Base-by-base conservation (phyloP, 2,329 filamentous ascomycete genomes). In the Cytospora piceicola region DNA sequence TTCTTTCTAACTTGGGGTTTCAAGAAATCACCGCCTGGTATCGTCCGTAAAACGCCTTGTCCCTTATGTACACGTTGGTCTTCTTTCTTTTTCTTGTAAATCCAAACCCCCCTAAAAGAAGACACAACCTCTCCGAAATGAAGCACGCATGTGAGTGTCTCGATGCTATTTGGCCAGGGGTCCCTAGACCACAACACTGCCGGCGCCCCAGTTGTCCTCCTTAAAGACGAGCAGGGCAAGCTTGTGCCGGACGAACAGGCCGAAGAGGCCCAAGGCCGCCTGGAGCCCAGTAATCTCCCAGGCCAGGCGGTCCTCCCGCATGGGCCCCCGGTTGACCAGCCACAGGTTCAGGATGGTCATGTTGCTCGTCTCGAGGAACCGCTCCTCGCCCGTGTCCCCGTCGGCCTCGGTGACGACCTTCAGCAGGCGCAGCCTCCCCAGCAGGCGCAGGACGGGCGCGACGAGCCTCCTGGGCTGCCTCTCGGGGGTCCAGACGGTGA, bases 291-390 rank as follows among this genome's bases (percentile, higher is more conserved):
- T 85, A 67, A 99, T 84, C 76, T 95, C 92, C 74, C 88, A 81
- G 30, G 93, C 92, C 62, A 99, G 82, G 55, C 87, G 84, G 78
- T 97, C 91, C 77, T 99, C 95, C 68, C 91, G 86, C 83, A 96
- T 86, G 3, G 95, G 94, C 0, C 95, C 95, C 75, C 94, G 90
- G 92, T 93, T 96, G 60, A 98, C 92, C 68, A 99, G 82, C 94
- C 94, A 99, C 64, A 99, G 84, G 75, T 99, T 99, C 70, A 99
- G 83, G 57, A 99, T 85, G 11, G 95, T 99, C 69, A 99, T 85
- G 77, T 99, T 99, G 70, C 88, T 93, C 24, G 89, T 94, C 77
- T 95, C 90, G 29, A 87, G 80, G 71, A 98, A 90, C 70, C 83
- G 79, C 11, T 91, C 92, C 17, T 11, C 22, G 59, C 63, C 63